These are phyloP conservation scores for Clarireedia monteithiana DNA, from an alignment of 2,329 filamentous ascomycete genomes.

Conservation along the genomic window DNA sequence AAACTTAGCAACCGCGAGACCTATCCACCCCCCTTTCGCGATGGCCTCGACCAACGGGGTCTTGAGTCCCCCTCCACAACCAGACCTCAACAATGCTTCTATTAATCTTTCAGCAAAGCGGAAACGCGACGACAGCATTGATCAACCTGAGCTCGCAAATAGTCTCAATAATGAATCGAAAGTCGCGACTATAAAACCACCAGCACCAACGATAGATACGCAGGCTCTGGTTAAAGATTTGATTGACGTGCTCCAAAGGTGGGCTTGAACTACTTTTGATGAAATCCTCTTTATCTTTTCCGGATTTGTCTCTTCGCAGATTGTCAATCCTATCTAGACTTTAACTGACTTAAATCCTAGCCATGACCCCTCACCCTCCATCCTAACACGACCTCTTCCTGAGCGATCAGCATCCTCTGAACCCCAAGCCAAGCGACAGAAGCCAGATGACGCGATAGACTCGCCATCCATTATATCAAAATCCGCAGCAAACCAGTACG, in stretches of 20 bases:
- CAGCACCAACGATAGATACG: constrained; percentile 25
- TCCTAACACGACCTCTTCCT: constrained; percentile 47
- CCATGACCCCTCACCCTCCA: constrained; percentile 44
- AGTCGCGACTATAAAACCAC: constrained; percentile 11
- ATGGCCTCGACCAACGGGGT: constrained; percentile 36
- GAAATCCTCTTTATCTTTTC: not conserved
- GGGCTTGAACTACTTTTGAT: constrained; percentile 19
- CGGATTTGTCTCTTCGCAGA: not conserved
- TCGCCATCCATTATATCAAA: constrained; percentile 35
- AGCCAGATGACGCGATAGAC: constrained; percentile 39
- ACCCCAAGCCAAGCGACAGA: constrained; percentile 53
- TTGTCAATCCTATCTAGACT: constrained; percentile 8
- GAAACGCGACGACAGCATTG: constrained; percentile 48
- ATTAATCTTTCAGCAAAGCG: constrained; percentile 41
- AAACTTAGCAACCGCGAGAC: constrained; percentile 9
- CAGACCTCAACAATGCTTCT: constrained; percentile 19
- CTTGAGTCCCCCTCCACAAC: constrained; percentile 30
- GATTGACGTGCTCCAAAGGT: constrained; percentile 37
- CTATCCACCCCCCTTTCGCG: constrained; percentile 12
- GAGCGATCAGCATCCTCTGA: constrained; percentile 38
- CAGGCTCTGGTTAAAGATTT: constrained; percentile 35
- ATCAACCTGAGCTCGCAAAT: constrained; percentile 25
- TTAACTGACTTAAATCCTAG: constrained; percentile 33
- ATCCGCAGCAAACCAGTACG: constrained; percentile 40
- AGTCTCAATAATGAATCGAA: constrained; percentile 18